Percentiles rank a stretch among this genome's conserved stretches.
phyloP scores from a whole-genome alignment of 78 protist genomes.

The Dictyostelium citrinum region DNA sequence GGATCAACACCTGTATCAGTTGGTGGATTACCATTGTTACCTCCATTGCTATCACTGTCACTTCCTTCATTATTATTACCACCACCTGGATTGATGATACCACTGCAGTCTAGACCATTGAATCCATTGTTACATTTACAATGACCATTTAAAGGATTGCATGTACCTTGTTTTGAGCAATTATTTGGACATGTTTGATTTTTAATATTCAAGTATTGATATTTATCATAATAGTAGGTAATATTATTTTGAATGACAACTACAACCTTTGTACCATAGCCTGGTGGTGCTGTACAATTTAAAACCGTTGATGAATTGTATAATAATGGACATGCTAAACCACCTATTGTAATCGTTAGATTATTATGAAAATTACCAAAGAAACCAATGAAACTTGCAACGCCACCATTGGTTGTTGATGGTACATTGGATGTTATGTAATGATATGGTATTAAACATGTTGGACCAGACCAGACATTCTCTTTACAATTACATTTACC shows the following conservation, averaged over 20 bases:
- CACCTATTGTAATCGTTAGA: not conserved
- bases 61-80: not conserved
- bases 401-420: not conserved
- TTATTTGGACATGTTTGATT: not conserved
- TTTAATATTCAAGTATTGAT: not conserved
- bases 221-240: not conserved
- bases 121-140: not conserved
- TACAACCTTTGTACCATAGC: not conserved
- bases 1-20: not conserved
- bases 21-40: not conserved
- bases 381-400: not conserved
- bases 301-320: not conserved
- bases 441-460: not conserved
- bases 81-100: not conserved
- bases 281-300: not conserved
- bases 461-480: not conserved
- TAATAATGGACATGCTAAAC: not conserved
- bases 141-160: not conserved
- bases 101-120: not conserved
- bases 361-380: not conserved
- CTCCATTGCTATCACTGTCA: not conserved
- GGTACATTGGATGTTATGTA: not conserved
- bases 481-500: not conserved
- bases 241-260: not conserved
- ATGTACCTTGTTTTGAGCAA: not conserved